Base-by-base conservation (phyloP, 768 basidiomycete genomes). In the Boletellus ananas region DNA sequence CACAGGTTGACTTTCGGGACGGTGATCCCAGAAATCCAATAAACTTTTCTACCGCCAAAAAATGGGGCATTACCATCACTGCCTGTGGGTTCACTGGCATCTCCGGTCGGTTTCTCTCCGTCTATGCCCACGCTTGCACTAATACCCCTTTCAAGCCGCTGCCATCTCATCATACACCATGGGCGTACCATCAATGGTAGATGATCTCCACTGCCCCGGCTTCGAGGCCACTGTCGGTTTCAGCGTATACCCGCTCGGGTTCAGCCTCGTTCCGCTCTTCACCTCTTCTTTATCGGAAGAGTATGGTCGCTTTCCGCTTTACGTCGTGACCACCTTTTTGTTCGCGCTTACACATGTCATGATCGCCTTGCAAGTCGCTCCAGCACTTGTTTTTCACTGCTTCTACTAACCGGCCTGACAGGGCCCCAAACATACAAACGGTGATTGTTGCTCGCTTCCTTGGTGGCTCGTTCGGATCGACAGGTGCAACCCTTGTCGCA, bases 201-300 rank as follows among this genome's bases (percentile, higher is more conserved):
- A 49, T 14, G 72, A 74, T 47, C 65, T 78, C 31, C 63, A 72
- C 38, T 79, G 76, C 50, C 74, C 77, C 9, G 49, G 61, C 8
- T 72, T 78, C 27, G 67, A 74, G 45, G 77, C 77, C 1, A 75
- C 74, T 1, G 61, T 79, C 29, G 80, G 78, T 33, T 63, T 81
- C 21, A 73, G 74, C 48, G 67, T 80, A 25, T 87, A 74, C 63
- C 69, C 79, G 0, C 60, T 87, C 7, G 84, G 83, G 2, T 87
- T 87, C 54, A 81, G 74, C 14, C 34, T 85, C 18, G 67, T 81
- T 14, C 85, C 86, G 0, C 78, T 87, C 4, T 66, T 87, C 16
- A 79, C 84, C 0, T 81, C 85, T 16, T 77, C 85, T 0, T 77
- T 87, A 54, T 85, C 84, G 59, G 86, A 88, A 59, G 86, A 88